Base-by-base conservation (phyloP, 106 monocot genomes). In the Acanthochlamys bracteata region DNA sequence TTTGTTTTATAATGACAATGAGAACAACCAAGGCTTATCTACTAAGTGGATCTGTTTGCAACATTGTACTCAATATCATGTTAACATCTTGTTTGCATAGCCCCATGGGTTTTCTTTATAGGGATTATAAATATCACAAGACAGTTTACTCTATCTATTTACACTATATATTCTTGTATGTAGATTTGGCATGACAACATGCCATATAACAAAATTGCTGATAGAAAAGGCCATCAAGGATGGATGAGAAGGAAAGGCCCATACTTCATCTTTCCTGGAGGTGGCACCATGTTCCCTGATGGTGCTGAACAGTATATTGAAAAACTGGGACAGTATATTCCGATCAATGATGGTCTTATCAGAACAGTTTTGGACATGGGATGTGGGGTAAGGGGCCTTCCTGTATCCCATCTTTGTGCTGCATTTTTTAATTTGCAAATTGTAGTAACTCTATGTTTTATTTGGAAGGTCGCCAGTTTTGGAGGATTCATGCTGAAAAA, bases 151-250 rank as follows among this genome's bases (percentile, higher is more conserved):
- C 12, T 17, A 12, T 49, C 17, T 49, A 14, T 49, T 9, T 4
- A 9, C 4, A 49, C 17, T 49, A 2, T 33, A 10, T 49, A n/a
- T 9, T 4, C 49, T 12, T 68, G 8, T 59, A 43, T 80, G 68
- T 74, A 94, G 95, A 96, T 96, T 66, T 90, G 95, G 95, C 95
- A 90, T 71, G 78, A 76, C 61, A 96, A 96, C 69, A 96, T 96
- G 90, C 95, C 90, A 45, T 82, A 96, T 60, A 77, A 80, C 67
- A 90, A 90, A 82, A 70, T 96, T 74, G 90, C 90, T 11, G 90
- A 96, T 53, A 86, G 95, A 59, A 96, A 96, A 83, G 95, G 95
- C 39, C 95, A 96, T 66, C 95, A 96, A 53, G 90, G 95, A 3
- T 96, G 90, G 90, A 90, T 96, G 87, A 96, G 82, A 76, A 62